Conservation (phyloP, 2,329 filamentous ascomycete species). For the Colletotrichum cuscutae region DNA sequence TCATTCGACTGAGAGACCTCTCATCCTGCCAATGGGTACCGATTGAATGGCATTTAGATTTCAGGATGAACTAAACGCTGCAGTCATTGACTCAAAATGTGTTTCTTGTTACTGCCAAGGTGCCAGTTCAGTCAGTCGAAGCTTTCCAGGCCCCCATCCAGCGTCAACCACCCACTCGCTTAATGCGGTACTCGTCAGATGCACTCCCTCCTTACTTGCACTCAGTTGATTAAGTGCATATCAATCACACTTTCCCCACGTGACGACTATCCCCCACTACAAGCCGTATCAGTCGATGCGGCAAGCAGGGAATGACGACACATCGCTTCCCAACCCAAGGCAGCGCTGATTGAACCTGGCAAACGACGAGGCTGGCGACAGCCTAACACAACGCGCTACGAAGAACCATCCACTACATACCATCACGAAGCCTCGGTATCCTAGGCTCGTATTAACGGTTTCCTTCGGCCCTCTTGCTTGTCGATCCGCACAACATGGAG, state of each 20-base stretch:
- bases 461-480: conserved; percentile 5
- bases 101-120: not conserved
- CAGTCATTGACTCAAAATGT: conserved; percentile 2
- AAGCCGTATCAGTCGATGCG: conserved; percentile 23
- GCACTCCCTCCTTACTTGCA: not conserved
- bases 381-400: conserved; percentile 17
- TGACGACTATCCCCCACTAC: conserved; percentile 32
- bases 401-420: not conserved
- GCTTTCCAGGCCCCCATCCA: not conserved
- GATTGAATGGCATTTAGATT: conserved; percentile 2
- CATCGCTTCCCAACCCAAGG: conserved; percentile 27
- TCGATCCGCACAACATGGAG: conserved; percentile 73
- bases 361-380: conserved; percentile 29
- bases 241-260: conserved; percentile 12
- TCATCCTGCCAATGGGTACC: not conserved
- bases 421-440: not conserved
- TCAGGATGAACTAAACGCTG: conserved; percentile 6
- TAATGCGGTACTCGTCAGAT: not conserved
- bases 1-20: not conserved
- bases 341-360: conserved; percentile 26
- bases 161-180: not conserved
- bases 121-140: conserved; percentile 1
- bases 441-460: not conserved
- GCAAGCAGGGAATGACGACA: conserved; percentile 31
- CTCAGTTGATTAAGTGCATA: not conserved